Conservation (phyloP, 192 early-diverging fungal species). For the Rhizoclosmatium sp. region DNA sequence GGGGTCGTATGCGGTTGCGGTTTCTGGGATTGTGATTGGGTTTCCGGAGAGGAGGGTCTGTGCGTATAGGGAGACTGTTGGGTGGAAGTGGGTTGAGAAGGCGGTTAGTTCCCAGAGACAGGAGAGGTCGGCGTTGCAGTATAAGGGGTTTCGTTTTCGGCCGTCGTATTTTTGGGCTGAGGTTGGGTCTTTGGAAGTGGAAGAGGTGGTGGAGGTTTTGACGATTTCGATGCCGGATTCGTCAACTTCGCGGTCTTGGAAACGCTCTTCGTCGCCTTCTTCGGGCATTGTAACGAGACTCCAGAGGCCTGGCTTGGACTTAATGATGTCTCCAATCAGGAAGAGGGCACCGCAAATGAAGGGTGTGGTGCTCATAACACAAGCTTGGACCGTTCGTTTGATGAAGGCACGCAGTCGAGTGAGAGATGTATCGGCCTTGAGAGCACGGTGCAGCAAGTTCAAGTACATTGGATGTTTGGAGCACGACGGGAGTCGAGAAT, state of each 20-base stretch:
- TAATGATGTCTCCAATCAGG: slow-evolving; percentile 76
- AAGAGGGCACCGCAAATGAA: slow-evolving; percentile 89
- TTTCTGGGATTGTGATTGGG: slow-evolving; percentile 66
- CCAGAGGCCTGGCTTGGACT: slow-evolving; percentile 62
- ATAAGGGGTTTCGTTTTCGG: slow-evolving; percentile 86
- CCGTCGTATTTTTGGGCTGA: slow-evolving; percentile 73
- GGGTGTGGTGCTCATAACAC: slow-evolving; percentile 69
- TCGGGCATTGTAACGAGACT: slow-evolving; percentile 73
- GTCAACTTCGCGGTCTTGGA: slow-evolving; percentile 66
- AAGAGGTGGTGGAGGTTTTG: slow-evolving; percentile 26
- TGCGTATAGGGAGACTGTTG: slow-evolving; percentile 86
- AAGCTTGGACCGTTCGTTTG: slow-evolving; percentile 86
- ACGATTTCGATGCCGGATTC: slow-evolving; percentile 39
- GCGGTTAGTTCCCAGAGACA: slow-evolving; percentile 91
- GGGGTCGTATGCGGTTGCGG: slow-evolving; percentile 74
- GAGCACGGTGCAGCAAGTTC: slow-evolving; percentile 87
- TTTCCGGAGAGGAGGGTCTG: slow-evolving; percentile 72
- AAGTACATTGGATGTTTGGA: slow-evolving; percentile 95
- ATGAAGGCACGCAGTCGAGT: slow-evolving; percentile 83
- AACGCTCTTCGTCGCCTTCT: slow-evolving; percentile 73
- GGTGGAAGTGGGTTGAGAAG: slow-evolving; percentile 88
- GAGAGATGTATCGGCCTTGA: slow-evolving; percentile 76
- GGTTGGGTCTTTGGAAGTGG: slow-evolving; percentile 11
- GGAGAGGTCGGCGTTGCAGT: slow-evolving; percentile 77
- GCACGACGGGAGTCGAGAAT: slow-evolving; percentile 74